Conservation (phyloP, 139 green algal species). For the Diplosphaera chodatii region DNA sequence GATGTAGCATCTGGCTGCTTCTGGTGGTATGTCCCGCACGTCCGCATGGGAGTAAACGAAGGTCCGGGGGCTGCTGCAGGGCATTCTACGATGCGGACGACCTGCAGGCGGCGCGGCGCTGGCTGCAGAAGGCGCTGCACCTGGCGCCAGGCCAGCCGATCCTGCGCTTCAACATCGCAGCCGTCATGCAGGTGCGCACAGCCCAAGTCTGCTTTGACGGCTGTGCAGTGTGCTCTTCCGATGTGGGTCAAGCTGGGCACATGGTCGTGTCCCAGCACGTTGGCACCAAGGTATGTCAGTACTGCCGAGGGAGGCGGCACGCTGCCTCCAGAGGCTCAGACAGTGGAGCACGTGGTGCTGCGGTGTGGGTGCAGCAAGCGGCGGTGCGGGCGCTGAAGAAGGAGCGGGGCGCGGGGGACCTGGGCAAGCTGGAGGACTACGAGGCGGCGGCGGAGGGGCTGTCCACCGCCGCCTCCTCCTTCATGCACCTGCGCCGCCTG, state of each 20-base stretch:
- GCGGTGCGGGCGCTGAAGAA: constrained; percentile 55
- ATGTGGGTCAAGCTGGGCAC: too few species aligned
- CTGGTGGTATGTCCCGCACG: too few species aligned
- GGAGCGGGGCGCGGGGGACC: constrained; percentile 34
- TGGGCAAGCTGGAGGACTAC: constrained; percentile 35
- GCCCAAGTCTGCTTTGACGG: too few species aligned
- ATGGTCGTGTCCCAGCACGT: too few species aligned
- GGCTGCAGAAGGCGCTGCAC: constrained; percentile 69
- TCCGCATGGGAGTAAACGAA: too few species aligned
- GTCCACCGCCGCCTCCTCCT: constrained; percentile 24
- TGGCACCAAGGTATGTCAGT: too few species aligned
- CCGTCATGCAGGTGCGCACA: constrained; percentile 79
- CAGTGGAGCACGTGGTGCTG: too few species aligned
- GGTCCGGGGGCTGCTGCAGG: constrained; percentile 20
- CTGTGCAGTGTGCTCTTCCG: too few species aligned
- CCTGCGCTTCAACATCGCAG: constrained; percentile 71
- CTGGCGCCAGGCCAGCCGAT: constrained; percentile 56
- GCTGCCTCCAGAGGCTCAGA: too few species aligned
- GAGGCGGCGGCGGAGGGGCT: constrained; percentile 34
- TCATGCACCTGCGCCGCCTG: constrained; percentile 14
- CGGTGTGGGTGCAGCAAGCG: constrained; percentile 55
- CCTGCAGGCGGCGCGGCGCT: constrained; percentile 46
- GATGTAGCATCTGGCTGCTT: too few species aligned
- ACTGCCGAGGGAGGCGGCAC: too few species aligned
- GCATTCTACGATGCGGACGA: constrained; percentile 71